These are phyloP conservation scores for Limnomonas spitsbergensis DNA, from an alignment of 139 green algal species.

Conservation along the genomic window DNA sequence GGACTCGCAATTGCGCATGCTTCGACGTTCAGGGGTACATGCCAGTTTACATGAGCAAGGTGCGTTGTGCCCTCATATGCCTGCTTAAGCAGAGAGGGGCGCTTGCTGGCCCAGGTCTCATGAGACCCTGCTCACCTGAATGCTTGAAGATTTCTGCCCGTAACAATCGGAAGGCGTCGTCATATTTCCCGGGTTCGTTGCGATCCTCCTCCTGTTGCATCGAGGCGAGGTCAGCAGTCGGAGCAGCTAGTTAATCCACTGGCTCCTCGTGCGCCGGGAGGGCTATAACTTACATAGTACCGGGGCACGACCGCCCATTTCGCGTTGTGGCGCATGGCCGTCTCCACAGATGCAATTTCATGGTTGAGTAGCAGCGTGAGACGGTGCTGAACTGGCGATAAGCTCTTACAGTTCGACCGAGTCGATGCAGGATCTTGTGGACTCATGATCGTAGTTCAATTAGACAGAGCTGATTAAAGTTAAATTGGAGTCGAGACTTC, in stretches of 20 bases:
- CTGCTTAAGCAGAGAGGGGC: no score
- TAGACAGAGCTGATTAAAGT: no score
- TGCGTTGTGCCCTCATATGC: no score
- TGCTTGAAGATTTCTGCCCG: constrained; percentile 78
- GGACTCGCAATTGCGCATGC: no score
- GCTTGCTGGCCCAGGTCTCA: no score
- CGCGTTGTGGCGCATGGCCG: constrained; percentile 79
- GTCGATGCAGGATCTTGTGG: neutral
- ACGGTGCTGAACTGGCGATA: neutral
- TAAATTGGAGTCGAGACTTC: no score
- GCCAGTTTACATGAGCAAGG: no score
- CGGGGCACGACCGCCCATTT: constrained; percentile 65
- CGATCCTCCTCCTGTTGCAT: constrained; percentile 66
- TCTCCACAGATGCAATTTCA: constrained; percentile 74
- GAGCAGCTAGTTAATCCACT: no score
- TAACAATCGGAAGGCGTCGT: constrained; percentile 78
- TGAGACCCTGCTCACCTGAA: constrained; percentile 21
- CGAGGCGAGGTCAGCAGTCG: neutral
- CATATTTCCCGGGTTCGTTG: constrained; percentile 79
- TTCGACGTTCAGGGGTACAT: no score
- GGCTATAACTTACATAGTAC: constrained; percentile 55
- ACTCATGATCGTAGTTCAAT: constrained; percentile 10
- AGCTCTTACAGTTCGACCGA: neutral
- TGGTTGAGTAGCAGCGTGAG: constrained; percentile 71
- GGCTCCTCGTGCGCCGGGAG: no score